A percentile compares a stretch with the other conserved stretches of the same genome.
Evolutionary conservation across 495 filamentous ascomycete genomes (phyloP).

Genomic region (Emericellopsis terricola): DNA sequence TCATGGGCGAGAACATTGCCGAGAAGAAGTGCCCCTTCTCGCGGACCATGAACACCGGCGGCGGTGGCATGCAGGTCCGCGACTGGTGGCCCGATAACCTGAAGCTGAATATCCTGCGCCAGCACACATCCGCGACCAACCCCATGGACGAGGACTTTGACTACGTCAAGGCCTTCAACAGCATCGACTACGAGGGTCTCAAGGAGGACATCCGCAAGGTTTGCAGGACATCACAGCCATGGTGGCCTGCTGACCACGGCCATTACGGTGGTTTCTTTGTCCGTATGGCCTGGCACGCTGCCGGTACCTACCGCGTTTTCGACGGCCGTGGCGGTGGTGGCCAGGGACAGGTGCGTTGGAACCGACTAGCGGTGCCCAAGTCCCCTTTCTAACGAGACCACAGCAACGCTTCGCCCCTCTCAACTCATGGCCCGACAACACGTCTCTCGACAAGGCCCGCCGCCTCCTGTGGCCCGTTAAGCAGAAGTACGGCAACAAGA

Average conservation of each 20-base stretch:
- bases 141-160: constrained; percentile 42
- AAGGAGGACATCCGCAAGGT: constrained; percentile 48
- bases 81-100: constrained; percentile 57
- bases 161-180: constrained; percentile 52
- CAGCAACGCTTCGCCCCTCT: constrained; percentile 57
- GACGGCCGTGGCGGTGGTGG: constrained; percentile 59
- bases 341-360: constrained; percentile 28
- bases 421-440: constrained; percentile 69
- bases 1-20: neutral
- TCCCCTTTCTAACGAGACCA: too few species aligned
- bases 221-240: constrained; percentile 61
- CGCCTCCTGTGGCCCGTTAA: constrained; percentile 65
- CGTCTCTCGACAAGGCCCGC: constrained; percentile 57
- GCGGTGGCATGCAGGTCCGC: constrained; percentile 39
- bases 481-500: constrained; percentile 65
- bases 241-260: constrained; percentile 62
- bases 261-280: constrained; percentile 63
- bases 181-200: constrained; percentile 46
- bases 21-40: constrained; percentile 1
- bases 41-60: constrained; percentile 28
- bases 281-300: constrained; percentile 63
- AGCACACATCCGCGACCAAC: constrained; percentile 42
- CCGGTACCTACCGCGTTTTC: constrained; percentile 45
- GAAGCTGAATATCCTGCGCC: constrained; percentile 50
- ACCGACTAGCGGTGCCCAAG: neutral